These are phyloP conservation scores for Rhizopogon roseolus DNA, from an alignment of 768 basidiomycete species.

Conservation along the genomic window DNA sequence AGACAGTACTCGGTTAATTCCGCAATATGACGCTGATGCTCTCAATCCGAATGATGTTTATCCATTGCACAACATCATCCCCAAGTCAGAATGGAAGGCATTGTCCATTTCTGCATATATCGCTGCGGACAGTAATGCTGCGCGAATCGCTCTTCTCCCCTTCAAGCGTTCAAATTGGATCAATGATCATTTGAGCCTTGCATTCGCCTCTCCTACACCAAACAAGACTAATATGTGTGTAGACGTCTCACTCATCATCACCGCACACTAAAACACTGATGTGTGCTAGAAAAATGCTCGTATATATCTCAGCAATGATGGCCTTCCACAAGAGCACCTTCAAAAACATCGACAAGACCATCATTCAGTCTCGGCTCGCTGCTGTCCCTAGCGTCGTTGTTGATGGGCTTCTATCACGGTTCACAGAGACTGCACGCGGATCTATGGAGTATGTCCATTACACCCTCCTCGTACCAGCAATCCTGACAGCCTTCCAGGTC, in stretches of 20 bases:
- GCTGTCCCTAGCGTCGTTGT: constrained; percentile 59
- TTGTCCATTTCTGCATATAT: constrained; percentile 56
- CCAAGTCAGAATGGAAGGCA: constrained; percentile 75
- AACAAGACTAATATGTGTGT: constrained; percentile 63
- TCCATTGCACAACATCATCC: constrained; percentile 69
- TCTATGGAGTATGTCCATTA: constrained; percentile 50
- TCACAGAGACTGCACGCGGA: constrained; percentile 71
- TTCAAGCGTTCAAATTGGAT: constrained; percentile 66
- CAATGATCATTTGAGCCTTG: constrained; percentile 51
- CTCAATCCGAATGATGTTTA: constrained; percentile 70
- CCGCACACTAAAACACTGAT: constrained; percentile 3
- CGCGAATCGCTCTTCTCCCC: constrained; percentile 55
- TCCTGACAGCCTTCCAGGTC: constrained; percentile 26
- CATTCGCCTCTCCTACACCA: constrained; percentile 36
- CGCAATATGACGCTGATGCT: constrained; percentile 65
- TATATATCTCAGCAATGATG: constrained; percentile 83
- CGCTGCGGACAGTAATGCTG: constrained; percentile 39
- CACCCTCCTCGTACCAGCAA: background rate
- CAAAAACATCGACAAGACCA: constrained; percentile 42
- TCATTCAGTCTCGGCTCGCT: constrained; percentile 51
- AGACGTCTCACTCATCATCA: background rate
- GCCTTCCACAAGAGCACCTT: constrained; percentile 50
- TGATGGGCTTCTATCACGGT: constrained; percentile 72
- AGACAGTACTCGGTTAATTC: constrained; percentile 69
- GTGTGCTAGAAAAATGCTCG: constrained; percentile 58